These are phyloP conservation scores for Lasiodiplodia sp. DNA, from an alignment of 2,329 filamentous ascomycete species.

Conservation along the genomic window DNA sequence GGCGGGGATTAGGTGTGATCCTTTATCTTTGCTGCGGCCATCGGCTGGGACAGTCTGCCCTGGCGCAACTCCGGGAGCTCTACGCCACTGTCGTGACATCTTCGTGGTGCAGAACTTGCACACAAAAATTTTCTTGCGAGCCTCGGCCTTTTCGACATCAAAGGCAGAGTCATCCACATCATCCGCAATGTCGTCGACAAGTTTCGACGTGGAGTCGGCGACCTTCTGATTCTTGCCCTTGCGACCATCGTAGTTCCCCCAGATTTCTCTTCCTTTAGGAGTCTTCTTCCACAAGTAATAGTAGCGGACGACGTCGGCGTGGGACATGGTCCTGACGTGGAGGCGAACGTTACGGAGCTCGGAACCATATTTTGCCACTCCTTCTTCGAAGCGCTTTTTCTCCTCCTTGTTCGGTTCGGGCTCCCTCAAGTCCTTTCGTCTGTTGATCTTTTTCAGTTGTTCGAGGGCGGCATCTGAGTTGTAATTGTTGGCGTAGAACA, in stretches of 20 bases:
- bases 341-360: conserved; percentile 84
- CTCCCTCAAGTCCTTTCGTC: conserved; percentile 78
- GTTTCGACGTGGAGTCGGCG: conserved; percentile 70
- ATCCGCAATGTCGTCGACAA: conserved; percentile 92
- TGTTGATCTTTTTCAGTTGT: conserved; percentile 71
- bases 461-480: conserved; percentile 74
- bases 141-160: conserved; percentile 81
- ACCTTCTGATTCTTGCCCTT: conserved; percentile 89
- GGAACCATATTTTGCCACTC: conserved; percentile 86
- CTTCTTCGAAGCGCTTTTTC: conserved; percentile 90
- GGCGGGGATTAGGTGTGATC: conserved; percentile 75
- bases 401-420: conserved; percentile 81
- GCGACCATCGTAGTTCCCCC: conserved; percentile 85
- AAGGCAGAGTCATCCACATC: conserved; percentile 95
- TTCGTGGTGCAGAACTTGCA: conserved; percentile 92
- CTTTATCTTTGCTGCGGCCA: conserved; percentile 79
- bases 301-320: conserved; percentile 84
- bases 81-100: conserved; percentile 86
- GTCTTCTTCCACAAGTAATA: conserved; percentile 99
- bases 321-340: conserved; percentile 82
- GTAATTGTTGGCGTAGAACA: conserved; percentile 76
- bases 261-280: conserved; percentile 81
- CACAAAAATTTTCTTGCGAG: conserved; percentile 82
- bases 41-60: conserved; percentile 74
- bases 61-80: conserved; percentile 79